phyloP scores from a whole-genome alignment of 768 basidiomycete species.

The Tricholoma flavovirens region DNA sequence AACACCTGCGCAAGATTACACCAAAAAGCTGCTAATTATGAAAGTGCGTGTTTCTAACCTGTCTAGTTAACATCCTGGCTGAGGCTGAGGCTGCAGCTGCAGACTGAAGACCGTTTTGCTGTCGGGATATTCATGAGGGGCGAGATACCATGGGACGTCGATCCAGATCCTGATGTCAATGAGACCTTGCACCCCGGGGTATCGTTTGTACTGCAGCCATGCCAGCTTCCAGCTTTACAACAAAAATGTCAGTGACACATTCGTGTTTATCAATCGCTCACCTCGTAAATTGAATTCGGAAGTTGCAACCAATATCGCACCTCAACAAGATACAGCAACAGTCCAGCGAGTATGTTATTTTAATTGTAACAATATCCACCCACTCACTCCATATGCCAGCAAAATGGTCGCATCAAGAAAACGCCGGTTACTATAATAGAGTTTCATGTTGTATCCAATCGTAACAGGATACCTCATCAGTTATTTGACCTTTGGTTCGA shows the following conservation, averaged over 20 bases:
- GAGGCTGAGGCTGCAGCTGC: constrained; percentile 15
- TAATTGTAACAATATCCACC: neutral
- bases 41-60: constrained; percentile 32
- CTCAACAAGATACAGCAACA: constrained; percentile 51
- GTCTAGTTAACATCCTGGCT: neutral
- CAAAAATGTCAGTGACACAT: constrained; percentile 45
- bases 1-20: constrained; percentile 54
- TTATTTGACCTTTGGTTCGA: constrained; percentile 65
- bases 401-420: constrained; percentile 53
- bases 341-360: constrained; percentile 41
- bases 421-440: constrained; percentile 49
- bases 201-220: constrained; percentile 53
- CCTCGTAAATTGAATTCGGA: constrained; percentile 40
- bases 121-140: constrained; percentile 62
- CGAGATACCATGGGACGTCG: constrained; percentile 50
- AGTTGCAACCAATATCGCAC: constrained; percentile 52
- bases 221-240: constrained; percentile 54
- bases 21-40: constrained; percentile 50
- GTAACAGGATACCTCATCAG: constrained; percentile 61
- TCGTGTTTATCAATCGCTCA: constrained; percentile 50
- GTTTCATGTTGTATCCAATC: constrained; percentile 64
- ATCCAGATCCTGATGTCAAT: constrained; percentile 42
- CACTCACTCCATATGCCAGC: constrained; percentile 28
- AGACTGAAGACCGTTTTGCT: constrained; percentile 60
- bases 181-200: constrained; percentile 49